Evolutionary conservation across 1,139 yeast species (phyloP).

Genomic region (Blastobotrys serpentis): DNA sequence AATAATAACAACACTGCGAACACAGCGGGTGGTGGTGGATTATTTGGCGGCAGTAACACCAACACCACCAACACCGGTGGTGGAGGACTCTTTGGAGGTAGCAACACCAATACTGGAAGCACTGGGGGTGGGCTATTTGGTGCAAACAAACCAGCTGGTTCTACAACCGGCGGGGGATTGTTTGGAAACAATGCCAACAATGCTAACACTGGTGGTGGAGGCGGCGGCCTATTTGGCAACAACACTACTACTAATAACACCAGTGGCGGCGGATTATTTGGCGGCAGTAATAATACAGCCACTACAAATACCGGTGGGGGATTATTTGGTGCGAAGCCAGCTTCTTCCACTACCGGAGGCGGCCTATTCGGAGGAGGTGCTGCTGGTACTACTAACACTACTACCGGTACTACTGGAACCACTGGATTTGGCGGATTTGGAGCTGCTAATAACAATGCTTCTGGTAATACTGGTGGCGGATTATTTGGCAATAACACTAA

Average conservation of each 20-base stretch:
- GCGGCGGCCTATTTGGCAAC: constrained; percentile 17
- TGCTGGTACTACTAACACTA: constrained; percentile 28
- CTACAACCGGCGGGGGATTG: constrained; percentile 13
- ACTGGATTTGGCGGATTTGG: constrained; percentile 40
- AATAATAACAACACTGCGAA: constrained; percentile 29
- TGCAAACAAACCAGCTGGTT: constrained; percentile 14
- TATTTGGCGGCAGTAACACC: constrained; percentile 18
- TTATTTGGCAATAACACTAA: constrained; percentile 38
- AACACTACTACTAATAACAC: constrained; percentile 24
- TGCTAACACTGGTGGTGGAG: constrained; percentile 29
- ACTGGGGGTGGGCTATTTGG: constrained; percentile 37
- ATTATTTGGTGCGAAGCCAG: constrained; percentile 33
- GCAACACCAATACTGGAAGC: constrained; percentile 9
- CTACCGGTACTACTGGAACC: constrained; percentile 31
- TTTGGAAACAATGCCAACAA: constrained; percentile 20
- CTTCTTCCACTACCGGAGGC: constrained; percentile 22
- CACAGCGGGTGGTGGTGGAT: constrained; percentile 17
- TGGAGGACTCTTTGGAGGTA: constrained; percentile 20
- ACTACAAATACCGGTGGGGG: constrained; percentile 30
- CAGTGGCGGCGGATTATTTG: constrained; percentile 29
- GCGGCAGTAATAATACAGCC: constrained; percentile 20
- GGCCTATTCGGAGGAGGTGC: constrained; percentile 27
- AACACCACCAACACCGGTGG: constrained; percentile 15
- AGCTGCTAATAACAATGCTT: constrained; percentile 25
- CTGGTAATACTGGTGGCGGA: constrained; percentile 29